A percentile compares a stretch with the other conserved stretches of the same genome.
phyloP scores from a whole-genome alignment of 192 early-diverging fungal species.

The Backusella circina region DNA sequence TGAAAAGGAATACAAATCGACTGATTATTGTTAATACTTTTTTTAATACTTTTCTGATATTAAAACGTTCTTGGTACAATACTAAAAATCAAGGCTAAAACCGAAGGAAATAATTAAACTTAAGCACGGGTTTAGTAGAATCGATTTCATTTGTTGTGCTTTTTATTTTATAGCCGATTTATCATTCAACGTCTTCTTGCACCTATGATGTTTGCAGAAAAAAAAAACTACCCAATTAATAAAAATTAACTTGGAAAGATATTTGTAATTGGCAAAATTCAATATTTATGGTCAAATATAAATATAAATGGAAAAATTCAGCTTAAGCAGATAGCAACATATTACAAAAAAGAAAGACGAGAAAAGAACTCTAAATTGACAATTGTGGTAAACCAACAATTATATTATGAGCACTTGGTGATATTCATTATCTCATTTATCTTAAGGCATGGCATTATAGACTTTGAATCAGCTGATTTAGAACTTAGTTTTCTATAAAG shows the following conservation, averaged over 20 bases:
- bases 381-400: neutral
- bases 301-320: neutral
- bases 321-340: neutral
- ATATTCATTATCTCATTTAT: neutral
- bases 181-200: neutral
- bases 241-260: neutral
- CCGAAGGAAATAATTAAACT: neutral
- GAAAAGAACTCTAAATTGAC: neutral
- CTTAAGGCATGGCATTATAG: neutral
- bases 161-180: neutral
- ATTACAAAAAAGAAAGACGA: neutral
- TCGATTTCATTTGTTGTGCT: neutral
- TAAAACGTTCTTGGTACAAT: neutral
- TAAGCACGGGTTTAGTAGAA: neutral
- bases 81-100: neutral
- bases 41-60: neutral
- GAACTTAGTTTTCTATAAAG: neutral
- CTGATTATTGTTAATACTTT: neutral
- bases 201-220: neutral
- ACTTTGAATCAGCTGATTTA: neutral
- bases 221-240: neutral
- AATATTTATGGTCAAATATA: neutral
- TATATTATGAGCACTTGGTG: neutral
- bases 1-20: neutral
- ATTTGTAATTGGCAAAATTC: neutral